A percentile compares a stretch with the other conserved stretches of the same genome.
phyloP scores from a whole-genome alignment of 2,329 filamentous ascomycete species.

The Neoarthrinium moseri region DNA sequence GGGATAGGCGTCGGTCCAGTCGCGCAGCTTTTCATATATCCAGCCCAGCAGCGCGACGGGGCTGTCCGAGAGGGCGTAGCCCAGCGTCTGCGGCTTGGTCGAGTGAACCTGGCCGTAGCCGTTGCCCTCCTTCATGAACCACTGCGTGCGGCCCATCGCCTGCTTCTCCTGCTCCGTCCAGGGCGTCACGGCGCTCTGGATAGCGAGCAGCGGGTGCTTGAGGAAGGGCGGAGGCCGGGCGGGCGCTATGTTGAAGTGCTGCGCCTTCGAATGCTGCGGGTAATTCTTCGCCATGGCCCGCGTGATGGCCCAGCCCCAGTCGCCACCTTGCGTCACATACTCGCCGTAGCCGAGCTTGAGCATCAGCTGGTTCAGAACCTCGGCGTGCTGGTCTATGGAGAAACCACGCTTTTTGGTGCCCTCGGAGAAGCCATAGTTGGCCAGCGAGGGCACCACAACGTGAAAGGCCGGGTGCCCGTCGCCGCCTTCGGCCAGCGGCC shows the following conservation, averaged over 20 bases:
- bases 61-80: constrained; percentile 66
- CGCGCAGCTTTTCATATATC: constrained; percentile 77
- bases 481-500: constrained; percentile 22
- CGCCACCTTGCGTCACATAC: constrained; percentile 61
- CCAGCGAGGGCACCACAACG: constrained; percentile 46
- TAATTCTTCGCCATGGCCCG: constrained; percentile 58
- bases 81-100: constrained; percentile 71
- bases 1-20: constrained; percentile 70
- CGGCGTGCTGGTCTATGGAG: constrained; percentile 55
- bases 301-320: constrained; percentile 68
- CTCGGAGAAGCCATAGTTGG: constrained; percentile 43
- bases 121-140: constrained; percentile 53
- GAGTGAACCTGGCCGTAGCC: constrained; percentile 58
- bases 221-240: constrained; percentile 12
- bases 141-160: constrained; percentile 45
- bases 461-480: constrained; percentile 37
- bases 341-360: constrained; percentile 54
- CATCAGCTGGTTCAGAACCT: constrained; percentile 60
- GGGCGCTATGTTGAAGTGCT: constrained; percentile 25
- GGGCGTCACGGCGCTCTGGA: constrained; percentile 31
- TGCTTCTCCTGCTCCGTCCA: constrained; percentile 46
- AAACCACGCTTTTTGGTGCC: constrained; percentile 48
- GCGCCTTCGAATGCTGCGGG: constrained; percentile 61
- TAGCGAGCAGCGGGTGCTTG: constrained; percentile 18
- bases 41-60: constrained; percentile 71